Percentiles rank a stretch among this genome's conserved stretches.
phyloP scores from a whole-genome alignment of 2,329 filamentous ascomycete genomes.

The Ampelomyces quisqualis region DNA sequence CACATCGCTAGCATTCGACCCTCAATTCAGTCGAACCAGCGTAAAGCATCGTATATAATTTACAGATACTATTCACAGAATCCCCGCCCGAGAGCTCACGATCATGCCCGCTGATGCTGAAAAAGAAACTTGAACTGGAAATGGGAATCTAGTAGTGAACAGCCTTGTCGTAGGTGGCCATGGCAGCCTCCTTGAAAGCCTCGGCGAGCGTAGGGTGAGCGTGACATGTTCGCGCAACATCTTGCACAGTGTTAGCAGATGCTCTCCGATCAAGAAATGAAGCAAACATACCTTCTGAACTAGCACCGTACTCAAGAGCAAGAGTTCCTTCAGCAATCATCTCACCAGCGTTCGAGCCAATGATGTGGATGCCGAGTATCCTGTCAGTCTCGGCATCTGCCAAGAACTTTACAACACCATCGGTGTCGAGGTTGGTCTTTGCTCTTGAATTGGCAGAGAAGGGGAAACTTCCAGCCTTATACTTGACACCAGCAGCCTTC shows the following conservation, averaged over 20 bases:
- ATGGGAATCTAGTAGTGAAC: conserved; percentile 74
- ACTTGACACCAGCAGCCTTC: conserved; percentile 85
- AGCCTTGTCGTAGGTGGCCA: conserved; percentile 93
- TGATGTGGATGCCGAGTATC: conserved; percentile 92
- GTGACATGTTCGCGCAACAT: conserved; percentile 74
- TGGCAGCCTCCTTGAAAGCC: conserved; percentile 99
- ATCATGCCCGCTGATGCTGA: conserved; percentile 40
- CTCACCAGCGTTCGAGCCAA: conserved; percentile 93
- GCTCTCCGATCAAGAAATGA: not conserved
- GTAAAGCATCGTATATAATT: conserved; percentile 40
- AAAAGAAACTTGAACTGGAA: conserved; percentile 25
- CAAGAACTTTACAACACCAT: conserved; percentile 96
- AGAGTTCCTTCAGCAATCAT: conserved; percentile 98
- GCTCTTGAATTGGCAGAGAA: conserved; percentile 98
- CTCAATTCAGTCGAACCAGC: conserved; percentile 12
- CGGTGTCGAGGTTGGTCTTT: conserved; percentile 97
- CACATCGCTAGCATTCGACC: not conserved
- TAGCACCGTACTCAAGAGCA: conserved; percentile 94
- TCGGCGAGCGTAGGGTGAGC: conserved; percentile 94
- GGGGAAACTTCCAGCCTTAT: conserved; percentile 91
- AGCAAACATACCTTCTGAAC: conserved; percentile 76
- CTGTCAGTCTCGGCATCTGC: conserved; percentile 95
- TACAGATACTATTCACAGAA: conserved; percentile 47
- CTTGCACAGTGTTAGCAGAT: conserved; percentile 24
- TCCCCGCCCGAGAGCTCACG: conserved; percentile 39